A percentile compares a stretch with the other conserved stretches of the same genome.
Conservation (phyloP, 176 grass and related monocot species). For the Eremochloa ophiuroides region DNA sequence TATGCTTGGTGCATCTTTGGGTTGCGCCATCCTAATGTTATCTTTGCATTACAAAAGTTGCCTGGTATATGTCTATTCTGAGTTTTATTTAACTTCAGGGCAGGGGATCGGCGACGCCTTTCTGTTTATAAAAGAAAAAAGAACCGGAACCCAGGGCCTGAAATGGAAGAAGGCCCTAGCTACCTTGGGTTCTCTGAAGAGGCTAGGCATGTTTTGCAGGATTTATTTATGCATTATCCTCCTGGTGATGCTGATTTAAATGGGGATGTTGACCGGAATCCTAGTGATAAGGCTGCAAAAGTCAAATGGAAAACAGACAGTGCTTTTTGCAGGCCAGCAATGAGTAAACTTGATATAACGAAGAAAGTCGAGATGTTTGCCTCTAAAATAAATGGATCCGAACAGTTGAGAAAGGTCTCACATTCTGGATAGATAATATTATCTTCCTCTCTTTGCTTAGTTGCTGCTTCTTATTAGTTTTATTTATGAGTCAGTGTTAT, state of each 20-base stretch:
- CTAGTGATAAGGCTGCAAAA: constrained; percentile 42
- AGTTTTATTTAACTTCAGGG: constrained; percentile 38
- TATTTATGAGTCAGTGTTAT: constrained; percentile 23
- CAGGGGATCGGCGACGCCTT: constrained; percentile 37
- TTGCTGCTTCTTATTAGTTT: constrained; percentile 1
- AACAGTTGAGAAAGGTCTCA: constrained; percentile 71
- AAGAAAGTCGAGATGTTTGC: constrained; percentile 69
- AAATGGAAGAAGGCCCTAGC: constrained; percentile 34
- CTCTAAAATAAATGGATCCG: constrained; percentile 52
- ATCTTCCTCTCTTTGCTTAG: constrained; percentile 9
- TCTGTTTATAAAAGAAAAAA: constrained; percentile 69
- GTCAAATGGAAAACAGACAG: constrained; percentile 49
- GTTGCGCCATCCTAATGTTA: neutral
- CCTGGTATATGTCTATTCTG: constrained; percentile 21
- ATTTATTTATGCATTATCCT: constrained; percentile 80
- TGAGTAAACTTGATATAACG: constrained; percentile 52
- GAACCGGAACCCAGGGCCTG: constrained; percentile 29
- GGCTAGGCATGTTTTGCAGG: constrained; percentile 63
- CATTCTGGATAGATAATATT: constrained; percentile 32
- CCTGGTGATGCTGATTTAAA: constrained; percentile 66
- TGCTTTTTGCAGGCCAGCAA: constrained; percentile 65
- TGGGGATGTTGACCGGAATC: constrained; percentile 34
- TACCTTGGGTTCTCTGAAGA: constrained; percentile 66
- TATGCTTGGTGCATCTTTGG: constrained; percentile 13
- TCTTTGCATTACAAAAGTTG: constrained; percentile 10